Conservation (phyloP, 2,329 filamentous ascomycete species). For the Leptodontidium sp. region DNA sequence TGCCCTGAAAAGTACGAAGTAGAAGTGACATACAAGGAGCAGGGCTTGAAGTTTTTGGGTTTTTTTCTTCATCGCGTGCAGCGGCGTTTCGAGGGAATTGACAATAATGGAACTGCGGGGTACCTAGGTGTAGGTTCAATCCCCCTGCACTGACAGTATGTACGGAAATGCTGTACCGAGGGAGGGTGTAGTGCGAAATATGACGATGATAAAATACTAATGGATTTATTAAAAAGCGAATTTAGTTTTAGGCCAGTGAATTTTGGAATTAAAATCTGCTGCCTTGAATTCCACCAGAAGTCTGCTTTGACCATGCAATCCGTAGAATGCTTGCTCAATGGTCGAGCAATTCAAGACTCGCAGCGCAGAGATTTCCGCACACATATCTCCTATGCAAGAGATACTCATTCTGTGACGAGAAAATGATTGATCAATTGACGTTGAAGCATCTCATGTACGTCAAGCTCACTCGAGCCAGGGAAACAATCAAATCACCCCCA, state of each 20-base stretch:
- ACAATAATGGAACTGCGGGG: not conserved
- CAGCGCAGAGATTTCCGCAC: not conserved
- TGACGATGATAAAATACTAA: not conserved
- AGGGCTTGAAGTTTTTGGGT: not conserved
- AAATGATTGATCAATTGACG: constrained; percentile 15
- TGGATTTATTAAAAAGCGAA: too few relatives aligned
- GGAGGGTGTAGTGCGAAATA: not conserved
- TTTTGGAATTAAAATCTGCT: too few relatives aligned
- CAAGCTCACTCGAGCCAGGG: constrained; percentile 9
- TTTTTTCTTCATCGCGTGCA: constrained; percentile 3
- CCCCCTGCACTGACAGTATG: not conserved
- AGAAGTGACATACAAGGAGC: not conserved
- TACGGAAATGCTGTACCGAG: not conserved
- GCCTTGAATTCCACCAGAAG: too few relatives aligned
- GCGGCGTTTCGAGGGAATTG: constrained; percentile 6
- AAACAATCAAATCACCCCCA: not conserved
- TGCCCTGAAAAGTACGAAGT: not conserved
- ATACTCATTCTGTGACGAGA: not conserved
- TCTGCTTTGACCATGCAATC: too few relatives aligned
- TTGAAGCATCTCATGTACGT: not conserved
- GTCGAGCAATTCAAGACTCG: not conserved
- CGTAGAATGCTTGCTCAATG: not conserved
- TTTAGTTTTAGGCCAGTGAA: too few relatives aligned
- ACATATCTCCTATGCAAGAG: constrained; percentile 1
- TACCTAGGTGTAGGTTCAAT: not conserved